Conservation (phyloP, 352 stramenopile species). For the Blastocystis sp. region DNA sequence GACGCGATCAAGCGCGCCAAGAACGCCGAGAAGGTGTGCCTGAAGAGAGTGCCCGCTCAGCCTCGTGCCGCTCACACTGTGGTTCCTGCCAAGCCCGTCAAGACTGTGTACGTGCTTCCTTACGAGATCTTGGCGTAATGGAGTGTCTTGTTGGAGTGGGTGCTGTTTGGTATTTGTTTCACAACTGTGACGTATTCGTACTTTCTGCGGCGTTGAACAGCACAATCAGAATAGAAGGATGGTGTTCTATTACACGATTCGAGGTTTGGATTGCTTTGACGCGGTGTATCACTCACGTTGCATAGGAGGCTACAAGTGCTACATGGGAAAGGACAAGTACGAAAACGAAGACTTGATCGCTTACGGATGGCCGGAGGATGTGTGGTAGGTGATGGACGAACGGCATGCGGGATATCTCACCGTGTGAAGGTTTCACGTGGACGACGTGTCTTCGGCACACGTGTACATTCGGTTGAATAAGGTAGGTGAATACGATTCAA, state of each 20-base stretch:
- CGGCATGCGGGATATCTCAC: too few relatives aligned
- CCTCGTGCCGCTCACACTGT: constrained; percentile 77
- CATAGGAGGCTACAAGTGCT: constrained; percentile 29
- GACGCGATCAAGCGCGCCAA: constrained; percentile 92
- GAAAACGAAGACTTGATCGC: constrained; percentile 99
- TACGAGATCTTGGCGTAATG: constrained; percentile 74
- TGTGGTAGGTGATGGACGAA: constrained; percentile 81
- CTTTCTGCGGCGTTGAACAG: too few relatives aligned
- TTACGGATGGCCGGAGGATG: constrained; percentile 91
- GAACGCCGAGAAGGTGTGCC: constrained; percentile 79
- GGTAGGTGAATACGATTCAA: constrained; percentile 76
- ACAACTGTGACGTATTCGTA: too few relatives aligned
- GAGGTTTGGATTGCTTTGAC: neutral
- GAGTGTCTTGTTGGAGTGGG: constrained; percentile 34
- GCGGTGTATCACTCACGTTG: neutral
- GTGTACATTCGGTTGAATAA: constrained; percentile 93
- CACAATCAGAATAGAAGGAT: too few relatives aligned
- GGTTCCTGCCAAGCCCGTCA: constrained; percentile 69
- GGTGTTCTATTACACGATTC: constrained; percentile 39
- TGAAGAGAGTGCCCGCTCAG: constrained; percentile 91
- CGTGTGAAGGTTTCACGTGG: constrained; percentile 90
- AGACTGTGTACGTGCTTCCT: constrained; percentile 72
- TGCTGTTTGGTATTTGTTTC: constrained; percentile 59
- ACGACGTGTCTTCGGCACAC: constrained; percentile 95
- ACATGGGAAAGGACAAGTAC: constrained; percentile 89